Evolutionary conservation across 2,329 filamentous ascomycete species (phyloP), one percentile per base, ranked within the genome.

Genomic region (Thielaviopsis musarum): DNA sequence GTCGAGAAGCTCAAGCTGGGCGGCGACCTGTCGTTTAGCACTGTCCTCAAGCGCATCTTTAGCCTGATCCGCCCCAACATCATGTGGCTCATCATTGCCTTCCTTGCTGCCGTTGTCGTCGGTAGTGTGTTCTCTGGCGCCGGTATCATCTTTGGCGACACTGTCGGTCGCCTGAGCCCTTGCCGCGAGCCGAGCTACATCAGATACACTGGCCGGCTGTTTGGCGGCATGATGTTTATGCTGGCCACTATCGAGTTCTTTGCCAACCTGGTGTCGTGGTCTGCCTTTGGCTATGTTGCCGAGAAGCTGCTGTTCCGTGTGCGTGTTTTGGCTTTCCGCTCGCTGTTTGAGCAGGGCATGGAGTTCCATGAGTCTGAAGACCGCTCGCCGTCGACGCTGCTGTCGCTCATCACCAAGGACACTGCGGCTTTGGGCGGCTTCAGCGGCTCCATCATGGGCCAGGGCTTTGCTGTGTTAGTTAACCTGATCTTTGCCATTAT

Each of bases 341-440:
- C 83, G 0, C 70, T 88, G 1, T 77, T 87, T 56, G 74, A 81
- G 61, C 84, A 87, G 68, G 81, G 83, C 62, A 71, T 86, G 54
- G 76, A 84, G 61, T 89, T 84, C 85, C 85, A 88, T 65, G 80
- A 87, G 66, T 82, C 82, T 0, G 75, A 79, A 22, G 77, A 75
- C 4, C 77, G 84, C 24, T 83, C 77, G 1, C 82, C 85, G 0
- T 75, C 81, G 0, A 70, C 75, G 12, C 73, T 90, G 5, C 73
- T 88, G 1, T 81, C 81, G 0, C 78, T 83, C 64, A 84, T 90
- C 63, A 88, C 83, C 3, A 80, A 78, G 52, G 86, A 90, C 65
- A 79, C 82, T 1, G 82, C 81, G 24, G 78, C 83, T 0, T 70
- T 90, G 21, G 82, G 81, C 51, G 83, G 82, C 0, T 76, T 90